Conservation (phyloP, 2,329 filamentous ascomycete species). For the Laburnicola sp. region DNA sequence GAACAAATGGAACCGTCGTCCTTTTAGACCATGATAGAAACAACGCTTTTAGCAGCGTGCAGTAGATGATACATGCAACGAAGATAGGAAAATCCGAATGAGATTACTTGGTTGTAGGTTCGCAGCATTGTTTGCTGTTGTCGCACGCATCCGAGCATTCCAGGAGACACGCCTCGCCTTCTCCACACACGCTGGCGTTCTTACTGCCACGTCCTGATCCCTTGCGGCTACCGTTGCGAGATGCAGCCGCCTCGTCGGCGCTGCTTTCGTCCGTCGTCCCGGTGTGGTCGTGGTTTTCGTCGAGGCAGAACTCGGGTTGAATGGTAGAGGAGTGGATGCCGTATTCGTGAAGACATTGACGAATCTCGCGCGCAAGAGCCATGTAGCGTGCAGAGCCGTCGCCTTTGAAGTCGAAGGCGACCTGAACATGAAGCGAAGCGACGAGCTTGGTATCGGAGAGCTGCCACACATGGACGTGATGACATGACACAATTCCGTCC, state of each 20-base stretch:
- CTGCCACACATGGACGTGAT: constrained; percentile 98
- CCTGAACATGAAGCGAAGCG: constrained; percentile 89
- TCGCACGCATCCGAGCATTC: constrained; percentile 51
- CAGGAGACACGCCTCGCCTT: constrained; percentile 45
- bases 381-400: constrained; percentile 82
- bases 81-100: background rate
- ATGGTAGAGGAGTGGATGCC: constrained; percentile 98
- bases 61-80: background rate
- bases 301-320: constrained; percentile 77
- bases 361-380: constrained; percentile 78
- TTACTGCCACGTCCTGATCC: constrained; percentile 31
- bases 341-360: constrained; percentile 88
- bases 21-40: no score
- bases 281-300: constrained; percentile 50
- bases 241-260: constrained; percentile 28
- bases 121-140: constrained; percentile 48
- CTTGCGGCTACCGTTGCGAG: constrained; percentile 24
- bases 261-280: constrained; percentile 33
- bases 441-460: constrained; percentile 93
- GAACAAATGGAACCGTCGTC: no score
- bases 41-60: no score
- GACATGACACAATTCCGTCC: constrained; percentile 83
- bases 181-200: constrained; percentile 42
- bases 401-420: constrained; percentile 85
- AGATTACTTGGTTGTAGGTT: constrained; percentile 23